Base-by-base conservation (phyloP, 2,329 filamentous ascomycete species). In the Aureobasidium lini region DNA sequence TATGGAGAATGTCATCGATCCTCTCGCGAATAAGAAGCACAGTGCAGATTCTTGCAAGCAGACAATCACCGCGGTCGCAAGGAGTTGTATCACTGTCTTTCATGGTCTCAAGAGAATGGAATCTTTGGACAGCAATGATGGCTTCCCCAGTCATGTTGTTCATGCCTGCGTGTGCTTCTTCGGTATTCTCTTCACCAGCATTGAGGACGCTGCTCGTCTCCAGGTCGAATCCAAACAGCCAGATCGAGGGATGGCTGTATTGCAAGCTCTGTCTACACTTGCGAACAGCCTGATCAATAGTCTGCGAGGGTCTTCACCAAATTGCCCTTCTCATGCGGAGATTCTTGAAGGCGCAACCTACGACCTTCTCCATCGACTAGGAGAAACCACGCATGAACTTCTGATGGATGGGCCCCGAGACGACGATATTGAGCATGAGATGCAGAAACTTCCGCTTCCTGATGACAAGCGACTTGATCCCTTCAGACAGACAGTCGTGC, bases 281-380 rank as follows among this genome's bases (percentile, higher is more conserved):
- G 67, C 73, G 2, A 68, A 71, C 23, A 69, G 77, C 28, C 64
- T 75, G 3, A 61, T 77, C 4, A 67, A 70, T 0, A 58, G n/a
- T 58, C 28, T 58, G 28, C 43, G 23, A 28, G 40, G n/a, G 1
- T 58, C 54, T n/a, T 64, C 69, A 13, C 67, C 77, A 1, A 71
- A 75, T 32, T 42, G 67, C 10, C 29, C 5, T 13, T 15, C 43
- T 8, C 75, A 78, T 42, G 70, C 70, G 32, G 65, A 71, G 18
- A 62, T 79, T 1, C 77, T 77, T 56, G 76, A 78, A 66, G 75
- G 74, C 2, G 73, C 76, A 36, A 66, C 72, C 1, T 78, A 72
- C 57, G 64, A 73, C 13, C 61, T 77, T 1, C 65, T 78, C 2
- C 69, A 76, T 28, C 70, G 69, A 18, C 65, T 76, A 1, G 75